Evolutionary conservation across 306 rosid genomes (phyloP).

Genomic region (Rosa lucieae): DNA sequence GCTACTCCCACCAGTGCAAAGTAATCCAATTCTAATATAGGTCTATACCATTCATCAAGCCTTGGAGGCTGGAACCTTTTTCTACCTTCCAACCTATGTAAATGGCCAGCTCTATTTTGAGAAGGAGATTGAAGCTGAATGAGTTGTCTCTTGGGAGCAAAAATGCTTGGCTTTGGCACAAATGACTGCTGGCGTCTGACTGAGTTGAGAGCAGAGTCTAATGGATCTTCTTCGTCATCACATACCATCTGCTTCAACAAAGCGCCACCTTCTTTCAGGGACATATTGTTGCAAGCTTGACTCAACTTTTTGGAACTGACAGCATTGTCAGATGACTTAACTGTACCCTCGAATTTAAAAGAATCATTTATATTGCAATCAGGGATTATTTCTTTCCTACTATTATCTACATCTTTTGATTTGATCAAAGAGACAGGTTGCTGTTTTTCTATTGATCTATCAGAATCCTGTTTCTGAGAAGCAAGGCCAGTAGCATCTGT

Average conservation of each 20-base stretch:
- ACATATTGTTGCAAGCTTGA: conserved; percentile 33
- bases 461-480: conserved; percentile 41
- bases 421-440: conserved; percentile 28
- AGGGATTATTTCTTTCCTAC: conserved; percentile 40
- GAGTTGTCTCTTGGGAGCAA: conserved; percentile 68
- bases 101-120: conserved; percentile 42
- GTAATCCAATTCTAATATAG: conserved; percentile 84
- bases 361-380: conserved; percentile 24
- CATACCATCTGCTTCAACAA: conserved; percentile 40
- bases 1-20: conserved; percentile 66
- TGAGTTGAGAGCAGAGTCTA: conserved; percentile 64
- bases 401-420: conserved; percentile 43
- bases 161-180: conserved; percentile 49
- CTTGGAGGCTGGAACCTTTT: conserved; percentile 86
- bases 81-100: conserved; percentile 53
- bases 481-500: conserved; percentile 31
- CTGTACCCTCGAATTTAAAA: conserved; percentile 30
- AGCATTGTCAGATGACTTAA: conserved; percentile 36
- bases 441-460: conserved; percentile 34
- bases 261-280: conserved; percentile 35
- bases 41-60: conserved; percentile 87
- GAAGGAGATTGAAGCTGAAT: conserved; percentile 76
- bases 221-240: conserved; percentile 47
- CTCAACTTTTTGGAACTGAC: conserved; percentile 32
- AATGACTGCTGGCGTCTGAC: conserved; percentile 46